Conservation (phyloP, 805 yeast genomes). For the Clavispora asparagi region DNA sequence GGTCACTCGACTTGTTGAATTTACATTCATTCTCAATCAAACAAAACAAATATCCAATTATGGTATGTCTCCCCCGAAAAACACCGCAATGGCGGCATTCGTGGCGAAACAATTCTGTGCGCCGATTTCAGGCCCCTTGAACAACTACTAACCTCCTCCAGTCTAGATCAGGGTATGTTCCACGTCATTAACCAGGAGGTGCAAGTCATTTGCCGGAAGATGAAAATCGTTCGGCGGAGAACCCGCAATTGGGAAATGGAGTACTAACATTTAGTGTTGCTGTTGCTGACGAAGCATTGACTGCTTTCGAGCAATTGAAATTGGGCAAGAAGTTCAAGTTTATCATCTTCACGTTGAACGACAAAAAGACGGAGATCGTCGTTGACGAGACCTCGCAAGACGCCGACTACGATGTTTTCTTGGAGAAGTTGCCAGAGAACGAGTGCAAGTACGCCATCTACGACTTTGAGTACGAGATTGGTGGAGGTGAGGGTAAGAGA, state of each 20-base stretch:
- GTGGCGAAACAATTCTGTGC: neutral
- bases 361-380: conserved; percentile 82
- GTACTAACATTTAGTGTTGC: conserved; percentile 35
- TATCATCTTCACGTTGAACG: conserved; percentile 76
- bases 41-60: conserved; percentile 3
- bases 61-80: conserved; percentile 7
- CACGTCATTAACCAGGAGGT: neutral
- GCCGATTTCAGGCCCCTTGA: neutral
- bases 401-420: conserved; percentile 74
- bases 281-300: conserved; percentile 75
- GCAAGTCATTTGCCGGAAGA: no score
- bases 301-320: conserved; percentile 93
- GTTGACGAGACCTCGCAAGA: conserved; percentile 81
- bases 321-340: conserved; percentile 86
- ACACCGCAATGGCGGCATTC: neutral
- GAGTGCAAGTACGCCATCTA: conserved; percentile 96
- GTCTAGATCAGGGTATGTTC: conserved; percentile 24
- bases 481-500: conserved; percentile 92
- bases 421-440: conserved; percentile 87
- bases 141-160: conserved; percentile 6
- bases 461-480: conserved; percentile 92
- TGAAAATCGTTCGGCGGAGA: no score
- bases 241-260: neutral
- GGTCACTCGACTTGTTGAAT: neutral
- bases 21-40: neutral